These are phyloP conservation scores for Linum tenue DNA, from an alignment of 345 rosid species.

Conservation along the genomic window DNA sequence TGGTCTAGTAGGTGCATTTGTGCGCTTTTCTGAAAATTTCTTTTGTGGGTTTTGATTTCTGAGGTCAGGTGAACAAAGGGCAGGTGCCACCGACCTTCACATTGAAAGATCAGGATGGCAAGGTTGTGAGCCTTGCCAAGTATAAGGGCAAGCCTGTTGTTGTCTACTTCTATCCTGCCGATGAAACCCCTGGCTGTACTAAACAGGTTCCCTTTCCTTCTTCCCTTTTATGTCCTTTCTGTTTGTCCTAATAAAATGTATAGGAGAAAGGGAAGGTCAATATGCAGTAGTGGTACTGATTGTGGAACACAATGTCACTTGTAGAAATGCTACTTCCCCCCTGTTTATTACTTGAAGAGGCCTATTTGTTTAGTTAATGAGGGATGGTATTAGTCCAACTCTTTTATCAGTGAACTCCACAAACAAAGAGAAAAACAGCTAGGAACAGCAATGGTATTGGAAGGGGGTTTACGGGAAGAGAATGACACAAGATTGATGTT, in stretches of 20 bases:
- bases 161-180: constrained; percentile 92
- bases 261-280: too few species aligned
- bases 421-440: too few species aligned
- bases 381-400: too few species aligned
- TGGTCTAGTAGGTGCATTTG: constrained; percentile 7
- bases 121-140: constrained; percentile 51
- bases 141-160: constrained; percentile 94
- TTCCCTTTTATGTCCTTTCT: background rate
- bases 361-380: too few species aligned
- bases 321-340: too few species aligned
- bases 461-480: too few species aligned
- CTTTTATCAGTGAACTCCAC: too few species aligned
- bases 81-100: constrained; percentile 70
- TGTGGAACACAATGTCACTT: too few species aligned
- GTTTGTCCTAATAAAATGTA: background rate
- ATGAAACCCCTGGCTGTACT: constrained; percentile 92
- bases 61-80: constrained; percentile 61
- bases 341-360: too few species aligned
- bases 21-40: background rate
- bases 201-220: constrained; percentile 47
- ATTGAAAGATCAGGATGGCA: constrained; percentile 88
- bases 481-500: too few species aligned
- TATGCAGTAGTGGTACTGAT: too few species aligned
- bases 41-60: background rate
- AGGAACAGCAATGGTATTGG: too few species aligned